Evolutionary conservation across 2,329 filamentous ascomycete species (phyloP).

Genomic region (Scolecobasidium constrictum): DNA sequence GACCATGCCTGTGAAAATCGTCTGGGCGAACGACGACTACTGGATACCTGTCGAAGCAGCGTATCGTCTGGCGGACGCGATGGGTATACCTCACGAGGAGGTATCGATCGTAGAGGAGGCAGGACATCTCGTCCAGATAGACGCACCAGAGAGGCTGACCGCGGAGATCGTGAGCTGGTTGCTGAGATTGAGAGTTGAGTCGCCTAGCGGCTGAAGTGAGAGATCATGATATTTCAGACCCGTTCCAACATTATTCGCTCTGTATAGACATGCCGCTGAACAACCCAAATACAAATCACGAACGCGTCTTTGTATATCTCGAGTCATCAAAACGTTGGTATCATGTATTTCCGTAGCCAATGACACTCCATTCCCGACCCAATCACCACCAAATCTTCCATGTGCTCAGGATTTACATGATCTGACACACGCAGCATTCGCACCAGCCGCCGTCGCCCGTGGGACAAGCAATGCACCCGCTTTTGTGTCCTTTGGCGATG

Average conservation of each 20-base stretch:
- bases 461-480: slow-evolving; percentile 9
- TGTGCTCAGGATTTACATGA: too few species aligned
- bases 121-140: background rate
- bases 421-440: slow-evolving; percentile 9
- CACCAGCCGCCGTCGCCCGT: slow-evolving; percentile 9
- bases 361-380: too few species aligned
- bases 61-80: background rate
- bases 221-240: too few species aligned
- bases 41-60: background rate
- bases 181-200: background rate
- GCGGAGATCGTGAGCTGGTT: background rate
- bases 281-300: too few species aligned
- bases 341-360: too few species aligned
- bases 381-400: too few species aligned
- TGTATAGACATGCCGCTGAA: too few species aligned
- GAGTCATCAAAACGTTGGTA: too few species aligned
- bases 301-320: too few species aligned
- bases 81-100: background rate
- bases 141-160: background rate
- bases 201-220: too few species aligned
- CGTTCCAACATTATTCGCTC: too few species aligned
- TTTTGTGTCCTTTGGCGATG: slow-evolving; percentile 8
- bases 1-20: background rate
- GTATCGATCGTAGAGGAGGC: background rate
- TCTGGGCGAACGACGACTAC: background rate